phyloP scores from a whole-genome alignment of 1,284 basidiomycete species.

The Puccinia polysora region DNA sequence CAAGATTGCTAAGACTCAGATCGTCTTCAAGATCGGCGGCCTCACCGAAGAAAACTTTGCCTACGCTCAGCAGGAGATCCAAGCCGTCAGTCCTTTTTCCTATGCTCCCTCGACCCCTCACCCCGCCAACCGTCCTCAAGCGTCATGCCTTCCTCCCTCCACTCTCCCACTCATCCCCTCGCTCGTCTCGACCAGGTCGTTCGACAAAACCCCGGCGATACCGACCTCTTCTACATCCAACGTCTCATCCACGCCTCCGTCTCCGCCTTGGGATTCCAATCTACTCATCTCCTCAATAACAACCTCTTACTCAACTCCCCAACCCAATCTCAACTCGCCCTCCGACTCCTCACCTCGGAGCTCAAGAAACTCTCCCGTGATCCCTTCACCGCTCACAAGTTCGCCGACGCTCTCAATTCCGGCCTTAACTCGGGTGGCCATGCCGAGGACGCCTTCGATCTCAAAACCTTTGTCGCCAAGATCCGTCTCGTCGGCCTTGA shows the following conservation, averaged over 20 bases:
- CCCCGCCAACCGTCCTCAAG: not conserved
- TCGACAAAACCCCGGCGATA: conserved; percentile 87
- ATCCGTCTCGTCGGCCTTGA: conserved; percentile 72
- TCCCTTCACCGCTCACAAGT: conserved; percentile 76
- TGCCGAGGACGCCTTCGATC: conserved; percentile 70
- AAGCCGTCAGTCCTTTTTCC: not conserved
- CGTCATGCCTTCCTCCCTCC: not conserved
- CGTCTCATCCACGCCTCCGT: conserved; percentile 72
- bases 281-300: conserved; percentile 58
- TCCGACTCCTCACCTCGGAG: conserved; percentile 75
- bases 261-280: conserved; percentile 59
- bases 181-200: too few relatives aligned
- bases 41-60: conserved; percentile 24
- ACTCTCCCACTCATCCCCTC: conserved; percentile 39
- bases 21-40: conserved; percentile 23
- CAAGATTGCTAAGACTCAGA: conserved; percentile 28
- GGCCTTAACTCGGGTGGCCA: too few relatives aligned
- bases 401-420: conserved; percentile 76
- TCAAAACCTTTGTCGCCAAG: conserved; percentile 70
- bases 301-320: conserved; percentile 62
- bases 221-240: conserved; percentile 89
- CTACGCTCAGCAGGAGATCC: conserved; percentile 25
- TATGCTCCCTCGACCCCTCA: not conserved
- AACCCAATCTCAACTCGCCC: conserved; percentile 62
- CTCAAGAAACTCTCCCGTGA: conserved; percentile 76